Conservation (phyloP, 192 early-diverging fungal genomes). For the Entomortierella parvispora region DNA sequence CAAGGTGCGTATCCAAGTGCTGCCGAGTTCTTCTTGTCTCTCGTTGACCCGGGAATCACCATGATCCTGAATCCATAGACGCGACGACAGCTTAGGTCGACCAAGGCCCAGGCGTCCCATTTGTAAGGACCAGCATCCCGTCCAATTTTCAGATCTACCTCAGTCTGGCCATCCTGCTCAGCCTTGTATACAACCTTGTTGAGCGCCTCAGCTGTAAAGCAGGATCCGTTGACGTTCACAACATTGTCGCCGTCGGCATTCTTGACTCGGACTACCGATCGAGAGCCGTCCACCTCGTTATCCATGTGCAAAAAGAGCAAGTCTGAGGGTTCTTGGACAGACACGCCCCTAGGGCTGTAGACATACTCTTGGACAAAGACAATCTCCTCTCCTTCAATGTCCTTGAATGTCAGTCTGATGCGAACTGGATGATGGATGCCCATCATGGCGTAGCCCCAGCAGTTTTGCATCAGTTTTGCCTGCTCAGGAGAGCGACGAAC, state of each 20-base stretch:
- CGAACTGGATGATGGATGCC: slow-evolving; percentile 58
- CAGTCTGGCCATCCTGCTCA: slow-evolving; percentile 29
- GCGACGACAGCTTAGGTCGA: slow-evolving; percentile 54
- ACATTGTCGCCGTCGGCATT: slow-evolving; percentile 9
- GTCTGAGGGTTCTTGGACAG: slow-evolving; percentile 42
- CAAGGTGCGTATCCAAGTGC: slow-evolving; percentile 52
- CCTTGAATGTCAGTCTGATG: slow-evolving; percentile 49
- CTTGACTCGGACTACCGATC: slow-evolving; percentile 38
- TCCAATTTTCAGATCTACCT: slow-evolving; percentile 41
- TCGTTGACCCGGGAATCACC: slow-evolving; percentile 7
- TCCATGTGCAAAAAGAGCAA: slow-evolving; percentile 55
- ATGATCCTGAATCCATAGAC: slow-evolving; percentile 61
- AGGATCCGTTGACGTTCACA: slow-evolving; percentile 26
- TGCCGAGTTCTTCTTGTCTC: slow-evolving; percentile 14
- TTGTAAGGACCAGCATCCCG: slow-evolving; percentile 19
- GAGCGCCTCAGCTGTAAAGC: slow-evolving; percentile 25
- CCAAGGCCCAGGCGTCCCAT: slow-evolving; percentile 57
- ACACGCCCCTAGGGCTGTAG: slow-evolving; percentile 28
- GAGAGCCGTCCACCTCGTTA: slow-evolving; percentile 17
- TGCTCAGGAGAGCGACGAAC: slow-evolving; percentile 49
- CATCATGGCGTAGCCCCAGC: slow-evolving; percentile 56
- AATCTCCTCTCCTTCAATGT: slow-evolving; percentile 53
- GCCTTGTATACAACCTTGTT: slow-evolving; percentile 57
- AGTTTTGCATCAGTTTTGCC: slow-evolving; percentile 29
- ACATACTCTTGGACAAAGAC: slow-evolving; percentile 55